Evolutionary conservation across 306 rosid genomes (phyloP).

Genomic region (Ochetophila trinervis): DNA sequence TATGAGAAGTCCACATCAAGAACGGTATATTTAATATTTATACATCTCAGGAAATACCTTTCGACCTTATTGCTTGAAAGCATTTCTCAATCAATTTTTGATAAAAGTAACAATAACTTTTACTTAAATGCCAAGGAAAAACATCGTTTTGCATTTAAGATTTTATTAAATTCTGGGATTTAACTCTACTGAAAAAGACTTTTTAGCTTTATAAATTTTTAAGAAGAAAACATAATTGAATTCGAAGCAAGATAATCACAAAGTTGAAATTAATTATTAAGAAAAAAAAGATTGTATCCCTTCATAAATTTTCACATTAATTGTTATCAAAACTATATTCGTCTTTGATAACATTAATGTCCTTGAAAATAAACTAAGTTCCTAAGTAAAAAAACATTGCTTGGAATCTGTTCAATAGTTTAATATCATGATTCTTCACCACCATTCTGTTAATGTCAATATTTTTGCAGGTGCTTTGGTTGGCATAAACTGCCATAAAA

Average conservation of each 20-base stretch:
- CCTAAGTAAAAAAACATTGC: no score
- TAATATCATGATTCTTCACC: not conserved
- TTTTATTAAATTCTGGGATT: not conserved
- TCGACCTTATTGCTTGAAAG: slow-evolving; percentile 1
- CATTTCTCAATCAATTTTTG: slow-evolving; percentile 8
- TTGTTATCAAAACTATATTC: no score
- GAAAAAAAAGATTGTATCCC: no score
- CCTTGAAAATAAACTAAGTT: no score
- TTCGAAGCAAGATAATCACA: slow-evolving; percentile 2
- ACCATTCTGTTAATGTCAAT: not conserved
- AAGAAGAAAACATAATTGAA: not conserved
- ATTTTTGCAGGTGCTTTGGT: slow-evolving; percentile 64
- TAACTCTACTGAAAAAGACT: not conserved
- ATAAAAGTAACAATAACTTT: not conserved
- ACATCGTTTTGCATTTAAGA: not conserved
- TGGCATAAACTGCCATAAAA: slow-evolving; percentile 47
- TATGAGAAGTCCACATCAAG: not conserved
- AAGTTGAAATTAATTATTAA: not conserved
- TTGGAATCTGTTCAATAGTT: not conserved
- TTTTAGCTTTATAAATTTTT: not conserved
- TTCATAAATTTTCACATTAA: no score
- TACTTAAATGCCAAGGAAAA: slow-evolving; percentile 21
- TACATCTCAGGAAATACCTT: not conserved
- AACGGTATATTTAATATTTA: not conserved
- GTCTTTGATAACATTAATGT: no score